Evolutionary conservation across 2,329 filamentous ascomycete genomes (phyloP).

Genomic region (Gaeumannomyces sp.): DNA sequence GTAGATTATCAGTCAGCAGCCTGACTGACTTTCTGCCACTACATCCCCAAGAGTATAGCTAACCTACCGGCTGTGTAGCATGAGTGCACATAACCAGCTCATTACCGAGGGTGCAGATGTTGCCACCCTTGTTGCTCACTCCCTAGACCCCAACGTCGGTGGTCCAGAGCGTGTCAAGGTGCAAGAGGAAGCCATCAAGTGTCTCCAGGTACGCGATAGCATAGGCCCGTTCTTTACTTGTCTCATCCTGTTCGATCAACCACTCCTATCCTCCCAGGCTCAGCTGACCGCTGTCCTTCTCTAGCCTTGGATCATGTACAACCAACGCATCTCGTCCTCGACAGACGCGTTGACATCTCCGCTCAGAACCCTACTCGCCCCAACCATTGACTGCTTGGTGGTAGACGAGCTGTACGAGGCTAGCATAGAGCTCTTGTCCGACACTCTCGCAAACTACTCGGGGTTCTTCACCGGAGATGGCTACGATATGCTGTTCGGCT

Average conservation of each 20-base stretch:
- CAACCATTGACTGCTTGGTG: conserved; percentile 54
- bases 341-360: conserved; percentile 51
- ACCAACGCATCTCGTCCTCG: conserved; percentile 55
- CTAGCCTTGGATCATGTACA: conserved; percentile 69
- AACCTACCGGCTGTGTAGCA: conserved; percentile 14
- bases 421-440: conserved; percentile 58
- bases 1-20: neutral
- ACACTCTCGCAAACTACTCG: conserved; percentile 59
- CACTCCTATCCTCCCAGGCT: conserved; percentile 5
- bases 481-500: conserved; percentile 47
- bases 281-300: conserved; percentile 4
- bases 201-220: conserved; percentile 50
- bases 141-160: conserved; percentile 25
- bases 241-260: neutral
- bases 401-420: conserved; percentile 52
- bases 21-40: conserved; percentile 14
- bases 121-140: conserved; percentile 32
- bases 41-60: conserved; percentile 4
- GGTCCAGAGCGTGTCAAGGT: conserved; percentile 24
- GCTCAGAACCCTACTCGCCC: conserved; percentile 53
- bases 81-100: conserved; percentile 30
- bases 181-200: conserved; percentile 51
- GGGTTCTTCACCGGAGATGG: conserved; percentile 55
- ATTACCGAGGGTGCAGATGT: conserved; percentile 35
- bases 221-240: neutral